These are phyloP conservation scores for Symbiodinium natans DNA, from an alignment of 73 alveolate genomes.

Conservation along the genomic window DNA sequence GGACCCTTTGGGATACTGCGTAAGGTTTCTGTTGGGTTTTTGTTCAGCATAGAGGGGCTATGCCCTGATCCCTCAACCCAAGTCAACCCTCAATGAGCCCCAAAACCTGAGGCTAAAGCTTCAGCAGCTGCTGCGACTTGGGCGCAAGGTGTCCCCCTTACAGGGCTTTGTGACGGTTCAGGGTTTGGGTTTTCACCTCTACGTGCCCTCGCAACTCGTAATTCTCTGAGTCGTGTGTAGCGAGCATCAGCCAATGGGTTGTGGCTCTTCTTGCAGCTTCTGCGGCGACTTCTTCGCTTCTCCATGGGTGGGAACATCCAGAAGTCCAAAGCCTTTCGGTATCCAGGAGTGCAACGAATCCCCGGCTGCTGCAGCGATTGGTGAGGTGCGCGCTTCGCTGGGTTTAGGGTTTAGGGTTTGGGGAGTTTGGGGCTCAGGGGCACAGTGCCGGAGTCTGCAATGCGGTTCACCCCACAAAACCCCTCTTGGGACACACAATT, in stretches of 20 bases:
- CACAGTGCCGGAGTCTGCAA: too few relatives aligned
- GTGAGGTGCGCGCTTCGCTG: neutral
- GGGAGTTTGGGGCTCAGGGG: neutral
- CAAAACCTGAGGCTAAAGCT: neutral
- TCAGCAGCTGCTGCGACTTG: neutral
- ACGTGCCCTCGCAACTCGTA: too few relatives aligned
- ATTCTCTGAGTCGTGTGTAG: too few relatives aligned
- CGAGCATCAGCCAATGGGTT: too few relatives aligned
- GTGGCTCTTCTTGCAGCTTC: too few relatives aligned
- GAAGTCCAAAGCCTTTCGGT: too few relatives aligned
- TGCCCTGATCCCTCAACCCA: neutral
- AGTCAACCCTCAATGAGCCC: neutral
- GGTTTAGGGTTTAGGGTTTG: neutral
- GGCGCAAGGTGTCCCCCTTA: neutral
- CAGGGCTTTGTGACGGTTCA: neutral
- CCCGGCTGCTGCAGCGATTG: neutral
- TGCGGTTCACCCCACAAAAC: too few relatives aligned
- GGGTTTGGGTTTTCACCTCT: neutral
- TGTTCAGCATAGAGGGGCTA: neutral
- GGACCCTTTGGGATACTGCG: too few relatives aligned
- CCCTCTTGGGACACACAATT: too few relatives aligned
- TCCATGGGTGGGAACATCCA: too few relatives aligned
- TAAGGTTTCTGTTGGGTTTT: neutral
- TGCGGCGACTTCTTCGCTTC: too few relatives aligned
- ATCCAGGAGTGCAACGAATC: neutral